These are phyloP conservation scores for sweet orange (Citrus sinensis) DNA, from an alignment of 345 rosid species.

Conservation along the genomic window DNA sequence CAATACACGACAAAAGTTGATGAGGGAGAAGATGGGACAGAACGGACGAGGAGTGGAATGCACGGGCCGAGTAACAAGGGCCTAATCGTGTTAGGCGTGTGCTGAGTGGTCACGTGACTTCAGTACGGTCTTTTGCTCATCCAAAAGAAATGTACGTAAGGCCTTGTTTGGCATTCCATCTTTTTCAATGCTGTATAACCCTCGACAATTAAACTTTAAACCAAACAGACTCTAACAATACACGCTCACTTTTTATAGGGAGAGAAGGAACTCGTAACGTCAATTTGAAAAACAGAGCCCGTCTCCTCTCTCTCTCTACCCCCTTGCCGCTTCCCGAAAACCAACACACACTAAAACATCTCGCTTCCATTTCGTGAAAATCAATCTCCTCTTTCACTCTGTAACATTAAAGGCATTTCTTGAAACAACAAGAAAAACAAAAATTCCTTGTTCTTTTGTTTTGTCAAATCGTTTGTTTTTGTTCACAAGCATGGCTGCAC, in stretches of 20 bases:
- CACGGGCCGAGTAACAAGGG: slow-evolving; percentile 4
- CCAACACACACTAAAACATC: not conserved
- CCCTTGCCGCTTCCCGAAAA: not conserved
- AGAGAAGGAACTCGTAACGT: slow-evolving; percentile 22
- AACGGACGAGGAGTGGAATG: slow-evolving; percentile 5
- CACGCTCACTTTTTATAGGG: not conserved
- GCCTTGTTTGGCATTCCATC: slow-evolving; percentile 5
- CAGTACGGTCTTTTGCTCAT: not conserved
- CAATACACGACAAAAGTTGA: not conserved
- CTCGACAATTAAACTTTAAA: not conserved
- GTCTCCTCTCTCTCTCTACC: not conserved
- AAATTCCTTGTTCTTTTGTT: not conserved
- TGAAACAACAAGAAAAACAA: not conserved
- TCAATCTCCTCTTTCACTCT: not conserved
- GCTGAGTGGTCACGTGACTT: slow-evolving; percentile 27
- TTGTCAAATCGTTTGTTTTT: not conserved
- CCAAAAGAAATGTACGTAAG: not conserved
- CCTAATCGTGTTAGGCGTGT: slow-evolving; percentile 6
- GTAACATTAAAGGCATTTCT: not conserved
- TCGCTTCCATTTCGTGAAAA: slow-evolving; percentile 5
- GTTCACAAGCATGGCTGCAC: slow-evolving; percentile 18
- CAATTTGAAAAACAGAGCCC: slow-evolving; percentile 23
- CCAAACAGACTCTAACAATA: slow-evolving; percentile 8
- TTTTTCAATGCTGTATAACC: not conserved
- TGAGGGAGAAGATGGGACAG: not conserved